Conservation (phyloP, 2,329 filamentous ascomycete species). For the Verticillium longisporum region DNA sequence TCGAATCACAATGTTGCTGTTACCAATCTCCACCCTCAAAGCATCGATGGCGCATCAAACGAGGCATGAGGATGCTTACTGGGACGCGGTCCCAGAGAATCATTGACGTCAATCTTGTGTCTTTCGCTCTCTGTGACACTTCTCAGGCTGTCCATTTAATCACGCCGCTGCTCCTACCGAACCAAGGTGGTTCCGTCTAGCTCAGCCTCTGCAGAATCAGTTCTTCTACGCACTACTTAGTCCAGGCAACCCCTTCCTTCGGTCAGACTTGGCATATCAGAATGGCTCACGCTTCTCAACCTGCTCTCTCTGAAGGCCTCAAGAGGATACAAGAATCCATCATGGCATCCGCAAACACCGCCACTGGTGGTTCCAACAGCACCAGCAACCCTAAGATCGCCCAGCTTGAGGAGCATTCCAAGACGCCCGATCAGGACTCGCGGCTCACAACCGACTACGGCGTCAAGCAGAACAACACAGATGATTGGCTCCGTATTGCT, state of each 20-base stretch:
- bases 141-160: not conserved
- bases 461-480: conserved; percentile 63
- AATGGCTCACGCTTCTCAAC: conserved; percentile 3
- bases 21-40: not conserved
- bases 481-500: conserved; percentile 68
- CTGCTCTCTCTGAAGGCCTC: not conserved
- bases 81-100: not conserved
- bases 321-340: conserved; percentile 4
- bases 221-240: too few species aligned
- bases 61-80: not conserved
- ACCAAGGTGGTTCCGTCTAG: not conserved
- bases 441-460: conserved; percentile 73
- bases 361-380: conserved; percentile 30
- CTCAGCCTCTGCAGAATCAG: not conserved
- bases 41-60: not conserved
- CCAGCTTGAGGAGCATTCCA: conserved; percentile 52
- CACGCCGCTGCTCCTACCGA: not conserved
- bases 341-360: conserved; percentile 27
- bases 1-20: not conserved
- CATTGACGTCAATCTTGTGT: not conserved
- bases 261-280: not conserved
- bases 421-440: conserved; percentile 49
- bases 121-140: not conserved
- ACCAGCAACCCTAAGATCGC: conserved; percentile 43
- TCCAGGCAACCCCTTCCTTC: not conserved